Base-by-base conservation (phyloP, 805 yeast species). In the Yamadazyma scolyti region DNA sequence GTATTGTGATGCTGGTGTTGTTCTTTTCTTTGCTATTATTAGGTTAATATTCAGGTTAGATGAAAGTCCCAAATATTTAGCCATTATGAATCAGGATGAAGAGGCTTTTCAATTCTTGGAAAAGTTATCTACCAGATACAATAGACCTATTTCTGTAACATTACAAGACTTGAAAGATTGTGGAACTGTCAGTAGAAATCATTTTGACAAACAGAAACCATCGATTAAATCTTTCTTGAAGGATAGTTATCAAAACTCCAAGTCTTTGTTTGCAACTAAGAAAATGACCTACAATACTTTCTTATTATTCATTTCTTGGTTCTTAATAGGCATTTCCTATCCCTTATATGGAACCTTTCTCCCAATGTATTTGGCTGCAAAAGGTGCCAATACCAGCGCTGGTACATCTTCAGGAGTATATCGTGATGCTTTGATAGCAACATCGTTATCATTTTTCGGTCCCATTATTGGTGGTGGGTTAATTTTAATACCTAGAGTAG, bases 11-110 rank as follows among this genome's bases (percentile, higher is more conserved):
- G 54, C 70, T 9, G 71, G 79, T 14, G 38, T 77, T 20, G 78
- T 77, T 3, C 44, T 59, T 33, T 39, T 48, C 11, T 50, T 61
- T 54, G 58, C 58, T 18, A 28, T 50, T 9, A 42, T 54, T 15
- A 39, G 68, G 22, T 60, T 73, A 30, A 30, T 42, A 1, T 38
- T 49, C 27, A 37, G 43, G 28, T 35, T 77, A 36, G 65, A 64
- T 33, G 82, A 77, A 46, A 69, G 79, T 30, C 82, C 83, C 15
- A 73, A 72, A 36, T 77, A 68, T 48, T 61, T 71, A 36, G 58
- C 75, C 26, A 58, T 78, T 6, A 61, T 65, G 27, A 78, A 78
- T 9, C 56, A 68, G 37, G 77, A 76, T 44, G 72, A 51, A 23
- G 75, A 65, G 40, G 79, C 77, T 2, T 47, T 64, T 14, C 56